Base-by-base conservation (phyloP, 345 rosid genomes). In the Euphorbia lathyris region DNA sequence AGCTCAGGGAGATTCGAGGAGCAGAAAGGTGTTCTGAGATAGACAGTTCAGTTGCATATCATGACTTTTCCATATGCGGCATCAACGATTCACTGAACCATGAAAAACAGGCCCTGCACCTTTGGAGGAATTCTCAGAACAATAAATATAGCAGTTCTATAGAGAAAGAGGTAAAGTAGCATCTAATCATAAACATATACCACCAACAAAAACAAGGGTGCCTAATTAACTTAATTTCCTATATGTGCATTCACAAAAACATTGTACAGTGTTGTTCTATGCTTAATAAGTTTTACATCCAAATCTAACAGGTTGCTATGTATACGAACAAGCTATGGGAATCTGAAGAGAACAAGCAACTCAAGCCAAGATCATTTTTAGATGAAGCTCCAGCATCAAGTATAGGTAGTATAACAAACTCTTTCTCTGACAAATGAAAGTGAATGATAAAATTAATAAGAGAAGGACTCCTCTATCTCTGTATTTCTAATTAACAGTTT, bases 131-230 rank as follows among this genome's bases (percentile, higher is more conserved):
- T 60, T 52, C 51, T 63, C 79, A 58, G 34, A 38, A 68, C 40
- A 58, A 61, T 36, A 53, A 70, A 14, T 30, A 34, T 10, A 53
- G 34, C 47, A 43, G 72, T 25, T 29, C 8, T 60, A 72, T 63
- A 70, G 47, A 64, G 69, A 58, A 68, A 43, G 55, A 76, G 84
- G 84, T 83, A 74, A 66, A 58, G 40, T 60, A 58, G 47, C 42
- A 68, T 70, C 59, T 63, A 38, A 63, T 11, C 5, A 27, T 11
- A 59, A 20, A 45, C n/a, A 7, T 13, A 13, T n/a, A 22, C 25
- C 9, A 47, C 29, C 52, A 14, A 27, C 27, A 13, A 13, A 53
- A 45, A 25, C n/a, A 25, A 34, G n/a, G 26, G 5, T 52, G 9
- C 43, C 38, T 34, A 2, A 34, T 2, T 1, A 56, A 23, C 62